phyloP scores from a whole-genome alignment of 805 yeast species.

The Wickerhamiella dianesei region DNA sequence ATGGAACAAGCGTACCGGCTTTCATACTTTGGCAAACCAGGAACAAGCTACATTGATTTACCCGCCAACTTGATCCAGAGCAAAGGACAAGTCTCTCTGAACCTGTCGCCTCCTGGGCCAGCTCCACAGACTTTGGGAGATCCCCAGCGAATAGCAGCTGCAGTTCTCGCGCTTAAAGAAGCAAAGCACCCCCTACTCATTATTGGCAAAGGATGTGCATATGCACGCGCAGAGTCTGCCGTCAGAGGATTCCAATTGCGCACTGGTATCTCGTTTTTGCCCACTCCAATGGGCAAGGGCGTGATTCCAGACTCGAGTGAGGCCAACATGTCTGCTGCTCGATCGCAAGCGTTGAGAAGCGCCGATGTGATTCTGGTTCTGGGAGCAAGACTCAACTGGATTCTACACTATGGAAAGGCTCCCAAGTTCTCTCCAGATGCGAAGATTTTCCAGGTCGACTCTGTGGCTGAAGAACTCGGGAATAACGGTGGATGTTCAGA shows the following conservation, averaged over 20 bases:
- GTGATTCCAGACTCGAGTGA: conserved; percentile 38
- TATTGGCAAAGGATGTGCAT: conserved; percentile 55
- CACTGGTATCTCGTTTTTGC: conserved; percentile 43
- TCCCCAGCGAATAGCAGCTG: conserved; percentile 25
- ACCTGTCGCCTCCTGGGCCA: conserved; percentile 18
- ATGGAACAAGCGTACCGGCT: conserved; percentile 36
- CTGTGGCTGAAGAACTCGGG: conserved; percentile 40
- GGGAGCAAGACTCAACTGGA: conserved; percentile 66
- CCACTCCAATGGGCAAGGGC: conserved; percentile 75
- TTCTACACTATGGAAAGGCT: conserved; percentile 48
- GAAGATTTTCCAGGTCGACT: conserved; percentile 45
- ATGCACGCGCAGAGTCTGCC: conserved; percentile 29
- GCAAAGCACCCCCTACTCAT: conserved; percentile 41
- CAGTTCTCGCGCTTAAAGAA: conserved; percentile 24
- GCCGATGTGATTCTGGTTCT: conserved; percentile 48
- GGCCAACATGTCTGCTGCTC: conserved; percentile 46
- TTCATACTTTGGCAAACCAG: conserved; percentile 40
- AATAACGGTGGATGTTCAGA: conserved; percentile 28
- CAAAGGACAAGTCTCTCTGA: conserved; percentile 3
- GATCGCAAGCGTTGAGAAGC: conserved; percentile 42
- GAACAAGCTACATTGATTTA: conserved; percentile 48
- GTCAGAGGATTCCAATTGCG: conserved; percentile 31
- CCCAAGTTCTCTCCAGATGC: conserved; percentile 38
- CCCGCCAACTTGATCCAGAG: conserved; percentile 48
- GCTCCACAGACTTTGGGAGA: conserved; percentile 31